Evolutionary conservation across 306 rosid species (phyloP), one percentile per base, ranked within the genome.

Genomic region (Quercus cerris): DNA sequence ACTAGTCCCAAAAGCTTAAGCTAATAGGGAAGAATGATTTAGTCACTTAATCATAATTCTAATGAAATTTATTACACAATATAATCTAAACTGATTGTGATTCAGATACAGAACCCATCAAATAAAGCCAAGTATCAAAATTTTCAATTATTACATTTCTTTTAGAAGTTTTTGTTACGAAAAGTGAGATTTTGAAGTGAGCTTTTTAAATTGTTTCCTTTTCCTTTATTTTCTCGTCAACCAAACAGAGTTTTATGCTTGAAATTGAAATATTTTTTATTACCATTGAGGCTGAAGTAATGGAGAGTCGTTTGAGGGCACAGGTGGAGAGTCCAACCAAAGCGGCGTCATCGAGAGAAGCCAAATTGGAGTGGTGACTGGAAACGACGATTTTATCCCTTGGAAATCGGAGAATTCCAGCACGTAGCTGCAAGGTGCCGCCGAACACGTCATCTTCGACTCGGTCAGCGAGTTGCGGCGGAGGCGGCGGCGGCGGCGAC

Each of bases 201-300:
- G 46, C 46, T 7, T 20, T 33, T 66, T 12, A 6, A 8, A 57
- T 9, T 69, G 9, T 27, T 51, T 31, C 2, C 52, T 5, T 14
- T 52, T 52, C 70, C 56, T 5, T 46, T 18, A 10, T 38, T 72
- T 41, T 54, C 71, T 23, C 18, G 3, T 64, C 49, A 71, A n/a
- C 70, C 78, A 56, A 72, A 44, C 76, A 74, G 38, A 55, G 28
- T 17, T 22, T 35, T 41, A 41, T 0, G 46, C 11, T 0, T 14
- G 22, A 38, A 2, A 71, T 41, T 41, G n/a, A 56, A 8, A 4
- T 59, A 0, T 13, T 31, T 11, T n/a, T 2, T 2, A 44, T 66
- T 86, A 91, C 97, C 90, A 82, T 61, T 11, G 94, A 89, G 75
- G 91, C 91, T 0, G 97, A 87, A 81, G 92, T 90, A n/a, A 90